Base-by-base conservation (phyloP, 176 grass and related monocot genomes). In the Oryza punctata region DNA sequence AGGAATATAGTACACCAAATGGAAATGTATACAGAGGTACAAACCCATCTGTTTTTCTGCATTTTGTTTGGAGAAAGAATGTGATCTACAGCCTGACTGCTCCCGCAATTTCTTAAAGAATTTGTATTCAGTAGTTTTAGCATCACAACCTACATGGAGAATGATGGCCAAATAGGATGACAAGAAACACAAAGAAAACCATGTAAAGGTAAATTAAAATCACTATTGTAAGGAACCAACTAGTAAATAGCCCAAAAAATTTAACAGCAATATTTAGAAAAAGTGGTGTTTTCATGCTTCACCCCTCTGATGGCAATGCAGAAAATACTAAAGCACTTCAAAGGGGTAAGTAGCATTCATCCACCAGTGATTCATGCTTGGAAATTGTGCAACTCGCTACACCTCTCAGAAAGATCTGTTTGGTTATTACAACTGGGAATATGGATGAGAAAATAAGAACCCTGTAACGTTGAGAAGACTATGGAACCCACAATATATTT, bases 41-140 rank as follows among this genome's bases (percentile, higher is more conserved):
- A 32, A 76, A 89, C 24, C 35, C 7, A 32, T 63, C 43, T 2
- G 9, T 13, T 14, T 85, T 7, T 65, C 75, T 75, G 80, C n/a
- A n/a, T 66, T 76, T 84, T 67, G 74, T 44, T 89, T 89, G 70
- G 70, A 80, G 59, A 57, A 72, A 37, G 86, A 82, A 76, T 14
- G 64, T 14, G 63, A 73, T 50, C 69, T 85, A 78, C 86, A 60
- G 26, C 74, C 86, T 70, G 94, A 79, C 65, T 86, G 82, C 76
- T 84, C 88, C 60, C 77, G 60, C 33, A 96, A 46, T 85, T 89
- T 93, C 86, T 89, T 93, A 69, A 91, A 93, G 78, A 89, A 93
- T 70, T 82, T 91, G 70, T 82, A 87, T 74, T 96, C 94, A 1
- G 81, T 67, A 35, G 94, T 96, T 85, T 89, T 96, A 5, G 83